Evolutionary conservation across 1,284 basidiomycete genomes (phyloP).

Genomic region (Irpex sp.): DNA sequence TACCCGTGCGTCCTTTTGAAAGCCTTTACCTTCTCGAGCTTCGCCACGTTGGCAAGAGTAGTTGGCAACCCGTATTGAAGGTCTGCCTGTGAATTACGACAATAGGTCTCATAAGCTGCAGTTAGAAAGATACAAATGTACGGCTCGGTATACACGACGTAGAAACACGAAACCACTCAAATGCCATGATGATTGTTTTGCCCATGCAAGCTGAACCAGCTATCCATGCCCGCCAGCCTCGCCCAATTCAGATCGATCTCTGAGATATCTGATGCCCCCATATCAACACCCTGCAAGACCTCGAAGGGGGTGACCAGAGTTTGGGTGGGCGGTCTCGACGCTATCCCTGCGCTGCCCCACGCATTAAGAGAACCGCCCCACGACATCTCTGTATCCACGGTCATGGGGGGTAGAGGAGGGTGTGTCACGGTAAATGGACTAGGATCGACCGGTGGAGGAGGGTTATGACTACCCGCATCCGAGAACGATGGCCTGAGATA

Average conservation of each 20-base stretch:
- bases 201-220: slow-evolving; percentile 9
- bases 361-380: background rate
- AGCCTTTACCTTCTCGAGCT: slow-evolving; percentile 1
- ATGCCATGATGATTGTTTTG: background rate
- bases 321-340: slow-evolving; percentile 8
- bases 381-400: background rate
- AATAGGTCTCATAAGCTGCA: too few relatives aligned
- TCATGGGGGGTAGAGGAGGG: background rate
- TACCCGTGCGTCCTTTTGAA: background rate
- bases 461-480: background rate
- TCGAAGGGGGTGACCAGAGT: slow-evolving; percentile 19
- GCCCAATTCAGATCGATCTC: slow-evolving; percentile 17
- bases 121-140: too few relatives aligned
- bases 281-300: slow-evolving; percentile 16
- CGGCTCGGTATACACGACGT: too few relatives aligned
- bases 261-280: background rate
- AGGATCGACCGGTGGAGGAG: background rate
- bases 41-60: background rate
- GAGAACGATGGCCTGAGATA: slow-evolving; percentile 1
- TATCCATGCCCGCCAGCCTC: slow-evolving; percentile 16
- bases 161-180: background rate
- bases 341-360: background rate
- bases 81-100: background rate
- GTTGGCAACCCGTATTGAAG: slow-evolving; percentile 3
- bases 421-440: background rate